phyloP scores from a whole-genome alignment of 2,329 filamentous ascomycete species.

The Emmonsia crescens region DNA sequence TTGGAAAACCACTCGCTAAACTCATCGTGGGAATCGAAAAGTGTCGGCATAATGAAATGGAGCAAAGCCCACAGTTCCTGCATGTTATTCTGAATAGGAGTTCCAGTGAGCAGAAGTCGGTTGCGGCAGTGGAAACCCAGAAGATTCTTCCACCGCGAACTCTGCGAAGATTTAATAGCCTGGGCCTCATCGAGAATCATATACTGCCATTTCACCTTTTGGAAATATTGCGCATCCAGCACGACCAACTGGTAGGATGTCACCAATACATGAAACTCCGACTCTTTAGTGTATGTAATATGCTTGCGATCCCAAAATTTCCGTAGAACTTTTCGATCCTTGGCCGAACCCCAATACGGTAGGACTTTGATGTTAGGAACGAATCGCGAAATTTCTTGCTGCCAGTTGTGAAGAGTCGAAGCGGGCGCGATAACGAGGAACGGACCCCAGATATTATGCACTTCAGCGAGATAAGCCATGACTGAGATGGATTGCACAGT shows the following conservation, averaged over 20 bases:
- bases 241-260: slow-evolving; percentile 97
- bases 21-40: slow-evolving; percentile 59
- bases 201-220: slow-evolving; percentile 99
- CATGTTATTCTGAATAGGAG: slow-evolving; percentile 99
- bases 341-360: slow-evolving; percentile 93
- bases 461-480: slow-evolving; percentile 96
- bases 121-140: slow-evolving; percentile 93
- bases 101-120: slow-evolving; percentile 84
- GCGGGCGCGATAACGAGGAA: slow-evolving; percentile 94
- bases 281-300: slow-evolving; percentile 85
- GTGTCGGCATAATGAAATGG: slow-evolving; percentile 99
- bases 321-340: slow-evolving; percentile 86
- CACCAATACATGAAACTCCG: slow-evolving; percentile 88
- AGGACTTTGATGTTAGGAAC: slow-evolving; percentile 90
- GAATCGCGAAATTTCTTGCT: slow-evolving; percentile 93
- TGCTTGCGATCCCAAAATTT: slow-evolving; percentile 99
- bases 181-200: slow-evolving; percentile 99
- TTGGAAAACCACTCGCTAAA: slow-evolving; percentile 46
- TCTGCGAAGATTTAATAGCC: slow-evolving; percentile 95
- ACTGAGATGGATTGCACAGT: slow-evolving; percentile 98
- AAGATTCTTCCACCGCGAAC: slow-evolving; percentile 92
- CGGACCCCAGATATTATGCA: slow-evolving; percentile 96
- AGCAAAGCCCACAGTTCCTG: slow-evolving; percentile 95
- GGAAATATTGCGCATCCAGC: slow-evolving; percentile 91
- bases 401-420: slow-evolving; percentile 97